These are phyloP conservation scores for Cutaneotrichosporon cutaneum DNA, from an alignment of 1,284 basidiomycete species.

Conservation along the genomic window DNA sequence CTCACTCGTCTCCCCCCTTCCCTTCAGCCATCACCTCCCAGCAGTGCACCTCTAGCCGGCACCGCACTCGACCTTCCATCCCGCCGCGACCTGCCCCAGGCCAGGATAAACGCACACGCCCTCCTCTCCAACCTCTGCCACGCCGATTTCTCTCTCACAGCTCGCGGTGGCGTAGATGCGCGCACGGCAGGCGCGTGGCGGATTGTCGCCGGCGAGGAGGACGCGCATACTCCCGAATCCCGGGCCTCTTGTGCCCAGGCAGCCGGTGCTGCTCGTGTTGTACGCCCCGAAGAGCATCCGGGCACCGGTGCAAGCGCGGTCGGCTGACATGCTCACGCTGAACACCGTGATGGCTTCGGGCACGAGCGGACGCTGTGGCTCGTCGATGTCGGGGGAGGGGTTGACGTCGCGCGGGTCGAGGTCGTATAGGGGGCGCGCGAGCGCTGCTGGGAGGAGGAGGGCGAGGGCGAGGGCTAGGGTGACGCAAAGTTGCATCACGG, in stretches of 20 bases:
- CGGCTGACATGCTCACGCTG: neutral
- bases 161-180: neutral
- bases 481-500: no score
- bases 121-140: neutral
- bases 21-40: no score
- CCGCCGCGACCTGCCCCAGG: neutral
- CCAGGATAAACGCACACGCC: neutral
- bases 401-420: conserved; percentile 1
- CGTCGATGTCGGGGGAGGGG: neutral
- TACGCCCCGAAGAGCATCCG: neutral
- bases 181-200: neutral
- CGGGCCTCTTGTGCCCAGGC: neutral
- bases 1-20: no score
- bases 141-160: neutral
- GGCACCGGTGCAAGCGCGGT: neutral
- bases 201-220: neutral
- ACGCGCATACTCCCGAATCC: neutral
- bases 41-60: neutral
- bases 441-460: neutral
- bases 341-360: neutral
- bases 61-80: neutral
- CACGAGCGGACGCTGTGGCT: neutral
- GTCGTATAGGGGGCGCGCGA: neutral
- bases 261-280: neutral
- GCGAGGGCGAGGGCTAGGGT: neutral